Percentiles rank a stretch among this genome's conserved stretches.
These are phyloP conservation scores for Picochlorum sp. DNA, from an alignment of 139 green algal species.

Conservation along the genomic window DNA sequence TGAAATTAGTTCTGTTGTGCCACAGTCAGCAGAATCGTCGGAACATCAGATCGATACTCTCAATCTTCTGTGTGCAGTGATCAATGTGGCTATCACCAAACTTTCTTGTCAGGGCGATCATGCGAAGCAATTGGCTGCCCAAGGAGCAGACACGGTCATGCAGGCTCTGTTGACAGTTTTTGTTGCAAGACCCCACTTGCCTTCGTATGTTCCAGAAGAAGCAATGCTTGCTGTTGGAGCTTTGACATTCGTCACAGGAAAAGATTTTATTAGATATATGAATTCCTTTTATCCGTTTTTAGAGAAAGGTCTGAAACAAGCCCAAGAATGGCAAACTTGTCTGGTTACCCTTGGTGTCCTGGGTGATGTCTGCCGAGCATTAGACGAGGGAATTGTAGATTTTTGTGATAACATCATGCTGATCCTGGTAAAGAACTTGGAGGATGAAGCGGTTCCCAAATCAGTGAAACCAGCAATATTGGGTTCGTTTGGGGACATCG, in stretches of 20 bases:
- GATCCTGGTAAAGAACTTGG: constrained; percentile 45
- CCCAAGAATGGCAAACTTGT: constrained; percentile 72
- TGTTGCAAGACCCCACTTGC: constrained; percentile 19
- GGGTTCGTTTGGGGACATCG: constrained; percentile 84
- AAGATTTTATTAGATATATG: constrained; percentile 90
- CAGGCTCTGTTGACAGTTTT: constrained; percentile 30
- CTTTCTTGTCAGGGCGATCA: constrained; percentile 44
- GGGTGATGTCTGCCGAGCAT: constrained; percentile 72
- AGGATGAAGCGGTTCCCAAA: constrained; percentile 57
- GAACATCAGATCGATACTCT: constrained; percentile 64
- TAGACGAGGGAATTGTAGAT: constrained; percentile 64
- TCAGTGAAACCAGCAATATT: constrained; percentile 94
- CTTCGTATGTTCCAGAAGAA: constrained; percentile 81
- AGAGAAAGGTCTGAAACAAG: constrained; percentile 72
- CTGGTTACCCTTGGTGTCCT: constrained; percentile 78
- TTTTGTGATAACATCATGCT: constrained; percentile 79
- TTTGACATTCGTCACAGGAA: constrained; percentile 64
- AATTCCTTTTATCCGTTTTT: constrained; percentile 71
- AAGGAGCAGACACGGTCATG: constrained; percentile 74
- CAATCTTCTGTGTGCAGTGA: constrained; percentile 84
- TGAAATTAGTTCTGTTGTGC: neutral
- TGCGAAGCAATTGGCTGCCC: constrained; percentile 51
- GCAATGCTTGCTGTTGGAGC: constrained; percentile 86
- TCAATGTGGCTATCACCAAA: constrained; percentile 80
- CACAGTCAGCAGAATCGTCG: constrained; percentile 5